Evolutionary conservation across 371 early-diverging fungal genomes (phyloP), one percentile per base, ranked within the genome.

Genomic region (Mortierella sp.): DNA sequence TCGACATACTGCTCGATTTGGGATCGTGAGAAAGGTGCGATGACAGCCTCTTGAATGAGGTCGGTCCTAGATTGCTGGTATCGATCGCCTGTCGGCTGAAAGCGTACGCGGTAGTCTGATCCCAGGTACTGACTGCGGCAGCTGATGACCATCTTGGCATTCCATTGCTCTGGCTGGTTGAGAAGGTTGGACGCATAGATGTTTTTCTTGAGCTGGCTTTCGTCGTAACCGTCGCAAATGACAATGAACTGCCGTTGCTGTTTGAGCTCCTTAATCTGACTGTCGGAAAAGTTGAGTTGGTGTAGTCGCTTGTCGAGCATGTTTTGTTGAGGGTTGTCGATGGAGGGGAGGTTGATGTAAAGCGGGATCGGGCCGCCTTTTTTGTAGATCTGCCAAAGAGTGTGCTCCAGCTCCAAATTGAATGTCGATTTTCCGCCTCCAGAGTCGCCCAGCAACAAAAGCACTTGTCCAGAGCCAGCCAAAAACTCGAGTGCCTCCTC

Each of bases 381-480:
- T 3, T 50, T 37, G 70, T 78, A 78, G 4, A 53, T 31, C 3
- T 46, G 2, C 78, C 73, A 78, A 1, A 78, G 57, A 4, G 2
- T 1, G 37, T 51, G 21, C 24, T 73, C 78, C 0, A 78, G 54
- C 0, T 73, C 24, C 1, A 54, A 44, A 46, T 34, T 78, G 59
- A 78, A 78, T 46, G 78, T 78, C 57, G 78, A 78, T 34, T 78
- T 78, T n/a, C 78, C 78, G n/a, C 70, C 69, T 28, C 78, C 78
- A 2, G 73, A 73, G 55, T 78, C 73, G 21, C 78, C 78, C n/a
- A 78, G 34, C 2, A 78, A 1, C 10, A 78, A 37, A 8, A 78
- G 14, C 31, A 78, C 78, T 53, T 73, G 43, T 31, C 31, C 48
- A 9, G 53, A 24, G 31, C 34, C 24, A 1, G 13, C 70, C 14